Conservation (phyloP, 345 rosid species). For the Kandelia obovata region DNA sequence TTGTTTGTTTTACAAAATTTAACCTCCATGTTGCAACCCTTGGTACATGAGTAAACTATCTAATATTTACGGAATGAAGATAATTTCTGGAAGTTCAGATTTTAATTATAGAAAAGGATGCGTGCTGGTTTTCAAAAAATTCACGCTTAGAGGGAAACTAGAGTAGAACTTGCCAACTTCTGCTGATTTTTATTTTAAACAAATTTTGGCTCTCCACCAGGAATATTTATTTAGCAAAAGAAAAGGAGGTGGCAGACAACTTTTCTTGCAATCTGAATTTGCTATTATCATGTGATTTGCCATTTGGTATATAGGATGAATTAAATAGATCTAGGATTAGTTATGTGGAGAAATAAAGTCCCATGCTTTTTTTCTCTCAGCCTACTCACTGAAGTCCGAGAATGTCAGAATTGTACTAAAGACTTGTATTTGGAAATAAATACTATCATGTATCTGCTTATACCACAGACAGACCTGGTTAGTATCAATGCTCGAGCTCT, state of each 20-base stretch:
- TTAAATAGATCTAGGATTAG: not conserved
- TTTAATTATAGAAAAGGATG: not conserved
- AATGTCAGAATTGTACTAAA: not conserved
- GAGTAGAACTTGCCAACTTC: too few relatives aligned
- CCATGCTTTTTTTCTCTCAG: not conserved
- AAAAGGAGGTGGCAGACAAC: not conserved
- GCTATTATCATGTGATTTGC: not conserved
- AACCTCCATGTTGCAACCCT: not conserved
- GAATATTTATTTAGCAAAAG: not conserved
- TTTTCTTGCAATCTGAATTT: not conserved
- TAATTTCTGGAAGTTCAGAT: constrained; percentile 2
- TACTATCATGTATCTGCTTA: not conserved
- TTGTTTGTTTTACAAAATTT: too few relatives aligned
- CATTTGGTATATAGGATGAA: not conserved
- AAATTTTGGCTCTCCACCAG: not conserved
- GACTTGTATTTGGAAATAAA: not conserved
- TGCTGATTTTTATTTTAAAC: not conserved
- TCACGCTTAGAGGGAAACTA: not conserved
- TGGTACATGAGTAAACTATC: not conserved
- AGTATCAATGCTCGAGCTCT: constrained; percentile 64
- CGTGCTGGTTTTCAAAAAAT: not conserved
- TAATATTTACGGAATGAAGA: not conserved
- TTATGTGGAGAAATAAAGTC: not conserved
- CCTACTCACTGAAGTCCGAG: not conserved
- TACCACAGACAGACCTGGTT: constrained; percentile 38